Percentiles rank a stretch among this genome's conserved stretches.
phyloP scores from a whole-genome alignment of 495 filamentous ascomycete genomes.

The Diplogelasinospora grovesii region DNA sequence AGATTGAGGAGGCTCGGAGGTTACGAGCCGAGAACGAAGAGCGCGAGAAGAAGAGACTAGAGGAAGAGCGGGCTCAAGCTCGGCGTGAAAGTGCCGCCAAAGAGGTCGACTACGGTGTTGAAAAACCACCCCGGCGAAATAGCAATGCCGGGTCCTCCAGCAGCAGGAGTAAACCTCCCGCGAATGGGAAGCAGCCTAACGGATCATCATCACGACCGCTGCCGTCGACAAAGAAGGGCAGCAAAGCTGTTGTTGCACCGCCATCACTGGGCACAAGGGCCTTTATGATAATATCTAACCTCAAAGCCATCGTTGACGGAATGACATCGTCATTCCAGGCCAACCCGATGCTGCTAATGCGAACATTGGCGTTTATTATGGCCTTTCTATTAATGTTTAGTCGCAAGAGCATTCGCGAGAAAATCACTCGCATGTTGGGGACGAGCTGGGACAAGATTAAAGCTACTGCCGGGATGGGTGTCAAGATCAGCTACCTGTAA shows the following conservation, averaged over 20 bases:
- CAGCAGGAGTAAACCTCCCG: neutral
- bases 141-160: conserved; percentile 26
- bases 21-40: conserved; percentile 48
- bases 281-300: conserved; percentile 40
- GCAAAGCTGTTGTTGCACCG: conserved; percentile 22
- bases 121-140: too few relatives aligned
- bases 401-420: conserved; percentile 66
- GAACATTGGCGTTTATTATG: conserved; percentile 74
- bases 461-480: conserved; percentile 88
- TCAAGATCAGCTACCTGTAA: conserved; percentile 95
- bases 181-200: conserved; percentile 4
- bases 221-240: conserved; percentile 24
- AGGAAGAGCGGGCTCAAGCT: conserved; percentile 37
- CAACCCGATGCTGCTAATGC: conserved; percentile 68
- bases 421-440: conserved; percentile 58
- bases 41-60: conserved; percentile 37
- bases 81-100: conserved; percentile 26
- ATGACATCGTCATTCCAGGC: conserved; percentile 56
- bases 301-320: conserved; percentile 57
- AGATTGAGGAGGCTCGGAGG: conserved; percentile 53
- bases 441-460: conserved; percentile 76
- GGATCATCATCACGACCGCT: neutral
- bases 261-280: conserved; percentile 44
- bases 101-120: conserved; percentile 43
- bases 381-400: conserved; percentile 72